Base-by-base conservation (phyloP, 371 early-diverging fungal species). In the Saksenaea vasiformis region DNA sequence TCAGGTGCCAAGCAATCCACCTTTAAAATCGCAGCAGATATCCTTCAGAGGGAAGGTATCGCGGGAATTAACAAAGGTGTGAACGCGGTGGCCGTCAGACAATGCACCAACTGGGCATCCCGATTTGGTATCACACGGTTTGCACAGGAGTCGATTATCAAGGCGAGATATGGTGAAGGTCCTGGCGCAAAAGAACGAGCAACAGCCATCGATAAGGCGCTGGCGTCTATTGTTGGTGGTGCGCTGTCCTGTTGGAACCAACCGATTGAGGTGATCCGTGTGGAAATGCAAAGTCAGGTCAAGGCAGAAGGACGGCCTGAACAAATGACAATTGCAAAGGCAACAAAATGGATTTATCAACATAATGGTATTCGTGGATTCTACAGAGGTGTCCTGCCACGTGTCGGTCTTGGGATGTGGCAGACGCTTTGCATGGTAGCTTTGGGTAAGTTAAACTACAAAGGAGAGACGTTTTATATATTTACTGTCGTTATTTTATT, bases 81-180 rank as follows among this genome's bases (percentile, higher is more conserved):
- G 13, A 90, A 88, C 51, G 94, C 95, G 8, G 95, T 95, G 17
- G 97, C 97, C 0, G 62, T 97, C 54, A 85, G 97, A 57, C 97
- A 98, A 74, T 91, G 91, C 76, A 96, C 98, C 63, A 98, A 97
- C 85, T 98, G 98, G 98, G 98, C 95, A 26, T 93, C 93, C 28
- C 88, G 98, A 36, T 92, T 98, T 61, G 98, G 97, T 69, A 85
- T 96, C 58, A 82, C 94, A 3, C 90, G 96, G 34, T 87, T 91
- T 53, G 91, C 92, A 27, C 95, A 96, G 77, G 88, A 88, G 26
- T 47, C 81, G 3, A 93, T 96, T 66, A 74, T 82, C 47, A 79
- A 78, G 55, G 5, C 72, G 28, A 77, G 87, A 34, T 79, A 86
- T 65, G 80, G 81, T 19, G 82, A 84, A 9, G 39, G 35, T 27